Percentiles rank a stretch among this genome's conserved stretches.
phyloP scores from a whole-genome alignment of 2,329 filamentous ascomycete species.

The Cadophora malorum region DNA sequence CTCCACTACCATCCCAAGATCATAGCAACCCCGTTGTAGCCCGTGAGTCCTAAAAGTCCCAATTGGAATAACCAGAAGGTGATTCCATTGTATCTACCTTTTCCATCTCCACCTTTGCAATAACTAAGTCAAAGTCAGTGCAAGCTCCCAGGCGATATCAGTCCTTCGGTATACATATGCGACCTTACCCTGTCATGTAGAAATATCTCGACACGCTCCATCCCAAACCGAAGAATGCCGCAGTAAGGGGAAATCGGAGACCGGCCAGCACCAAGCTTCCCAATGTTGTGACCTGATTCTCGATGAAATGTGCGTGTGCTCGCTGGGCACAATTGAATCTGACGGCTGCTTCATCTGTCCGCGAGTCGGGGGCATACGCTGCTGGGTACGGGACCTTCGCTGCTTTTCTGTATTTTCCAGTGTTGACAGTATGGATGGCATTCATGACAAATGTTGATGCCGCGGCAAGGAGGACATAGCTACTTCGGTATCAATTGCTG shows the following conservation, averaged over 20 bases:
- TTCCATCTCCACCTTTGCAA: conserved; percentile 34
- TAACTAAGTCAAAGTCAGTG: conserved; percentile 56
- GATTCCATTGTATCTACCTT: conserved; percentile 41
- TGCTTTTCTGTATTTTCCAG: conserved; percentile 56
- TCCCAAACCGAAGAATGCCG: conserved; percentile 55
- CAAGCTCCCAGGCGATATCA: neutral
- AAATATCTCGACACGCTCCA: conserved; percentile 61
- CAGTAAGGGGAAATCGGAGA: conserved; percentile 57
- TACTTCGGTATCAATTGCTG: conserved; percentile 42
- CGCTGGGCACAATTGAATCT: conserved; percentile 71
- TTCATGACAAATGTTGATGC: conserved; percentile 65
- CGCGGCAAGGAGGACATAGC: conserved; percentile 66
- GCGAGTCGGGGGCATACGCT: conserved; percentile 52
- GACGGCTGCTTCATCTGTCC: conserved; percentile 47
- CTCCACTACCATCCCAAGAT: conserved; percentile 35
- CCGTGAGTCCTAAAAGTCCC: conserved; percentile 39
- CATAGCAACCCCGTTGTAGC: conserved; percentile 37
- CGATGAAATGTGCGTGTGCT: conserved; percentile 67
- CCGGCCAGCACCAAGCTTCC: conserved; percentile 62
- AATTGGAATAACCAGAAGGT: conserved; percentile 38
- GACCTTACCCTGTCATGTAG: conserved; percentile 59
- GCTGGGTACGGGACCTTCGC: conserved; percentile 63
- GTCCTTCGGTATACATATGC: neutral
- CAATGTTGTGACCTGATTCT: conserved; percentile 63
- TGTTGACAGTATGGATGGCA: conserved; percentile 57